phyloP scores from a whole-genome alignment of 805 yeast species.

The Debaryomyces castellii region DNA sequence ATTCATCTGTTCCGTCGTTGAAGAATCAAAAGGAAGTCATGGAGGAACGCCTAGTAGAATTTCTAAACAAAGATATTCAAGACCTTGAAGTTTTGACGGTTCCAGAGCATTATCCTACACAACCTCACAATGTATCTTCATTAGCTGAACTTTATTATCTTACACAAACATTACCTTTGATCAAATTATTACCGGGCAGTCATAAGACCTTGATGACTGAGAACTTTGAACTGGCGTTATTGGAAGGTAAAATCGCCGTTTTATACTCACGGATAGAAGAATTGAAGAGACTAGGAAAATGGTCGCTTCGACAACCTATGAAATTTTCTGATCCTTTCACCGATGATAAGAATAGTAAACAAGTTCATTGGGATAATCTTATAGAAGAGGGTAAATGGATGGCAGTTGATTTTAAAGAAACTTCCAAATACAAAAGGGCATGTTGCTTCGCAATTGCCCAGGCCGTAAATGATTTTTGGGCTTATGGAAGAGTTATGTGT shows the following conservation, averaged over 20 bases:
- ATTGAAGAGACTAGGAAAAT: constrained; percentile 77
- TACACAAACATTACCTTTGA: constrained; percentile 84
- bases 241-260: constrained; percentile 90
- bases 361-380: constrained; percentile 70
- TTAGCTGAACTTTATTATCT: constrained; percentile 83
- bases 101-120: constrained; percentile 43
- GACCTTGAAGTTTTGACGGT: constrained; percentile 38
- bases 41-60: constrained; percentile 20
- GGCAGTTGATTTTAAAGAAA: constrained; percentile 74
- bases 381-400: constrained; percentile 83
- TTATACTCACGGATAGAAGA: constrained; percentile 90
- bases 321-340: constrained; percentile 66
- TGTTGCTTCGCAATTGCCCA: constrained; percentile 69
- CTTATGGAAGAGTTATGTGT: constrained; percentile 64
- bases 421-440: constrained; percentile 65
- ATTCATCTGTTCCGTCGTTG: constrained; percentile 8
- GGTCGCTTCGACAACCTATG: constrained; percentile 88
- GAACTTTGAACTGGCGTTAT: constrained; percentile 76
- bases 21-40: constrained; percentile 12
- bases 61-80: constrained; percentile 22
- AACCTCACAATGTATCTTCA: constrained; percentile 48
- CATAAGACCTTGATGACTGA: constrained; percentile 87
- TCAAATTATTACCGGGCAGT: constrained; percentile 76
- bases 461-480: constrained; percentile 78
- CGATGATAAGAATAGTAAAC: constrained; percentile 15